Evolutionary conservation across 2,329 filamentous ascomycete genomes (phyloP).

Genomic region (Trichoderma lentiforme): DNA sequence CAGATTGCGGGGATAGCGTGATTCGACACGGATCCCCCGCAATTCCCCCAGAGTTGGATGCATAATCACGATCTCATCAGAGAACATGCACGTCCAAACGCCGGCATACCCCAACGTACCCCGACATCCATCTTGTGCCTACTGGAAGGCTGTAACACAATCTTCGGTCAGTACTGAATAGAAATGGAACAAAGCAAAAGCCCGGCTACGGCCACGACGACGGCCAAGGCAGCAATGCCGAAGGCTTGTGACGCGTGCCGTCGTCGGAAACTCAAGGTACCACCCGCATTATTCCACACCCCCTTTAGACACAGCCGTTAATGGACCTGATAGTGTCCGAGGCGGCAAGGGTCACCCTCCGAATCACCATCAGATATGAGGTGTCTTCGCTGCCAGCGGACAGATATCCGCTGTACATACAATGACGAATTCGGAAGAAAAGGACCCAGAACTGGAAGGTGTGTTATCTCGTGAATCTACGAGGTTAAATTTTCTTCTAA

Average conservation of each 20-base stretch:
- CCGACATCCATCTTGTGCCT: no score
- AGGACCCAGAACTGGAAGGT: neutral
- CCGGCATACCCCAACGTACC: no score
- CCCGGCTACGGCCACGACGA: neutral
- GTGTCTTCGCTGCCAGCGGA: neutral
- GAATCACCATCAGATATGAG: neutral
- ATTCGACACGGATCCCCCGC: no score
- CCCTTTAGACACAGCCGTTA: neutral
- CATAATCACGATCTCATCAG: no score
- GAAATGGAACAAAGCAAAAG: neutral
- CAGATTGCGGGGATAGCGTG: no score
- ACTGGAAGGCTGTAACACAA: no score
- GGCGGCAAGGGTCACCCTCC: neutral
- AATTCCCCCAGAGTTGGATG: no score
- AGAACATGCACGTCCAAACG: no score
- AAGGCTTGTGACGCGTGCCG: neutral
- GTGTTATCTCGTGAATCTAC: neutral
- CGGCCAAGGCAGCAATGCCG: neutral
- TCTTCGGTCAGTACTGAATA: no score
- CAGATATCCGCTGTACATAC: neutral
- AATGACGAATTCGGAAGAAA: neutral
- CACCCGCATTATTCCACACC: neutral
- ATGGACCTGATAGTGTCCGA: neutral
- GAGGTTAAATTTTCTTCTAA: neutral
- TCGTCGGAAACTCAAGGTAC: neutral